A percentile compares a stretch with the other conserved stretches of the same genome.
Conservation (phyloP, 208 protist species). For the Trypanosoma mega region DNA sequence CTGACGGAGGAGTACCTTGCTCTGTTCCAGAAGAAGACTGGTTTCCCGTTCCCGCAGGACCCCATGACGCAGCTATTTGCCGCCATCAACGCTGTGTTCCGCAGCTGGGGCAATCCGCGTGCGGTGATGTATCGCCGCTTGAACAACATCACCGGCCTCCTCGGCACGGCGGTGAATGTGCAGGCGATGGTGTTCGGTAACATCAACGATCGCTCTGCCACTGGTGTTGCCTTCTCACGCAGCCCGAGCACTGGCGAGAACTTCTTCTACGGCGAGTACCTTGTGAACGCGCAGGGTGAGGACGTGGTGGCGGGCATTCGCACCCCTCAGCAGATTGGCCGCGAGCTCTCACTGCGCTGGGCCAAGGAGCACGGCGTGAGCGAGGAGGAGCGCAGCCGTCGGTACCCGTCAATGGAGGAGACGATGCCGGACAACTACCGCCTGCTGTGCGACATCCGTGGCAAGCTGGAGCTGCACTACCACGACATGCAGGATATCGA, state of each 20-base stretch:
- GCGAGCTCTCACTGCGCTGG: constrained; percentile 60
- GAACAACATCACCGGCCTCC: constrained; percentile 88
- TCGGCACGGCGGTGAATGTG: constrained; percentile 95
- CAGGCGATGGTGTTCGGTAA: constrained; percentile 97
- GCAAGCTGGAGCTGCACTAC: constrained; percentile 90
- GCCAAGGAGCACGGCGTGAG: constrained; percentile 66
- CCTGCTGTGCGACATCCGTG: constrained; percentile 79
- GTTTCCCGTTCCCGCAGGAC: constrained; percentile 87
- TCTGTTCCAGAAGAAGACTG: constrained; percentile 65
- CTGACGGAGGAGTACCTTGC: constrained; percentile 68
- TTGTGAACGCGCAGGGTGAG: constrained; percentile 95
- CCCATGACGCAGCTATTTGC: constrained; percentile 83
- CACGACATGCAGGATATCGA: constrained; percentile 97
- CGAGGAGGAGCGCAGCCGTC: constrained; percentile 57
- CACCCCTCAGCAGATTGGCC: constrained; percentile 88
- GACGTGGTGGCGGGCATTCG: constrained; percentile 96
- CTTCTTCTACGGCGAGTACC: constrained; percentile 94
- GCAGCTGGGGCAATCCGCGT: constrained; percentile 89
- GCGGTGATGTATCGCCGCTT: constrained; percentile 91
- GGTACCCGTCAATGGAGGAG: constrained; percentile 85
- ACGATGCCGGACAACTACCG: constrained; percentile 84
- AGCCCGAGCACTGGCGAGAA: constrained; percentile 93
- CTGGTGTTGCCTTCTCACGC: constrained; percentile 94
- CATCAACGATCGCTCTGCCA: constrained; percentile 88
- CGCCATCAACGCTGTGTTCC: constrained; percentile 91